phyloP scores from a whole-genome alignment of 1,139 yeast species.

The Saccharomyces hybrid region DNA sequence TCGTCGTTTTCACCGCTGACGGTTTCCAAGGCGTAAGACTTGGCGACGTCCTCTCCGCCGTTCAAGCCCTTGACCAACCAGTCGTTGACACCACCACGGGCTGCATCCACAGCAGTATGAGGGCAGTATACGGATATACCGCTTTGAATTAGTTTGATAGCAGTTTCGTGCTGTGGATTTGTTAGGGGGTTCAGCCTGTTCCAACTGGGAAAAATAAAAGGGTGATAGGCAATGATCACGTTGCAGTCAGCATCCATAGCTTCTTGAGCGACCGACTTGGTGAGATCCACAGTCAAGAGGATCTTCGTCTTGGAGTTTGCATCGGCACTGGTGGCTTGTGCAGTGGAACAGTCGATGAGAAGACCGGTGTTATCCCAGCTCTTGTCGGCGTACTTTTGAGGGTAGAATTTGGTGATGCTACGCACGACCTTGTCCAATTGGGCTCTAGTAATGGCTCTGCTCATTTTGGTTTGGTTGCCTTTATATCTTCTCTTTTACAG shows the following conservation, averaged over 20 bases:
- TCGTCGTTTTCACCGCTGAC: slow-evolving; percentile 19
- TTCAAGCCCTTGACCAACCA: slow-evolving; percentile 68
- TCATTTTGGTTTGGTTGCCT: slow-evolving; percentile 10
- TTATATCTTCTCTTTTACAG: no score
- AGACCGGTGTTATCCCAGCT: slow-evolving; percentile 95
- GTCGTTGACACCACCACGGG: slow-evolving; percentile 85
- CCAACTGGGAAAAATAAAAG: slow-evolving; percentile 85
- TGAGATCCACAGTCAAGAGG: slow-evolving; percentile 75
- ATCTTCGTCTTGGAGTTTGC: slow-evolving; percentile 35
- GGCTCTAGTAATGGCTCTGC: slow-evolving; percentile 22
- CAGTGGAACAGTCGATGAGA: slow-evolving; percentile 51
- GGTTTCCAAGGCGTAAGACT: slow-evolving; percentile 32
- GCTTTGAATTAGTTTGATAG: slow-evolving; percentile 61
- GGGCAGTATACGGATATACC: slow-evolving; percentile 88
- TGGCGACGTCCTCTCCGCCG: slow-evolving; percentile 19
- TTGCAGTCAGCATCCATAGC: slow-evolving; percentile 49
- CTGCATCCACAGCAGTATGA: slow-evolving; percentile 94
- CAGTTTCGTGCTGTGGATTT: slow-evolving; percentile 77
- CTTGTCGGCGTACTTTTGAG: slow-evolving; percentile 67
- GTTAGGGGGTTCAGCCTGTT: slow-evolving; percentile 53
- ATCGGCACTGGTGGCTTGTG: slow-evolving; percentile 13
- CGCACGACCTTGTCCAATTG: slow-evolving; percentile 42
- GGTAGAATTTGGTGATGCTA: slow-evolving; percentile 62
- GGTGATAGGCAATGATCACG: slow-evolving; percentile 83
- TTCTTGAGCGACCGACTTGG: slow-evolving; percentile 77